phyloP scores from a whole-genome alignment of 805 yeast species.

The Hanseniaspora jakobsenii region DNA sequence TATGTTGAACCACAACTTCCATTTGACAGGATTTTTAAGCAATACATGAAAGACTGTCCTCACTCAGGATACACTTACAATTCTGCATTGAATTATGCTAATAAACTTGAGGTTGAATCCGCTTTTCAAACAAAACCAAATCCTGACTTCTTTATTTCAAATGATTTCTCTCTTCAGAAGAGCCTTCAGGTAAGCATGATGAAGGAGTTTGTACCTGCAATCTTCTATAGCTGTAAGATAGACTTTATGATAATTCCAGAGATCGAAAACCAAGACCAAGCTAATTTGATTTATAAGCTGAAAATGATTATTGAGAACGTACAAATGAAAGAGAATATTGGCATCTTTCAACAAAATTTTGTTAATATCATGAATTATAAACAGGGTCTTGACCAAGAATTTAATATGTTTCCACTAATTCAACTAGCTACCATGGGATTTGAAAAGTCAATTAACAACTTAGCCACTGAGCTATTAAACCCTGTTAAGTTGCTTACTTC shows the following conservation, averaged over 20 bases:
- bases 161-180: constrained; percentile 3
- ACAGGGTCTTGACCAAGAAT: not conserved
- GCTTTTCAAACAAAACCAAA: not conserved
- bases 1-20: not conserved
- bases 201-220: not conserved
- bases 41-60: not conserved
- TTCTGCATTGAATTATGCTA: not conserved
- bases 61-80: not conserved
- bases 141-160: not conserved
- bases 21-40: not conserved
- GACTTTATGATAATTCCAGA: not conserved
- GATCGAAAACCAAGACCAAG: not conserved
- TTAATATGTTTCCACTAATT: constrained; percentile 11
- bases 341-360: constrained; percentile 12
- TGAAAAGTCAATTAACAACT: constrained; percentile 4
- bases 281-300: not conserved
- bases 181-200: not conserved
- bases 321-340: constrained; percentile 1
- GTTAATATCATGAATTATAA: constrained; percentile 11
- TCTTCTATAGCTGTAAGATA: constrained; percentile 1
- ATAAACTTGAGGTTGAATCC: not conserved
- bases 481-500: constrained; percentile 5
- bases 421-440: constrained; percentile 12
- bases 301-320: not conserved
- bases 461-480: constrained; percentile 9